phyloP scores from a whole-genome alignment of 257 asterid species.

The Ilex aquifolium region DNA sequence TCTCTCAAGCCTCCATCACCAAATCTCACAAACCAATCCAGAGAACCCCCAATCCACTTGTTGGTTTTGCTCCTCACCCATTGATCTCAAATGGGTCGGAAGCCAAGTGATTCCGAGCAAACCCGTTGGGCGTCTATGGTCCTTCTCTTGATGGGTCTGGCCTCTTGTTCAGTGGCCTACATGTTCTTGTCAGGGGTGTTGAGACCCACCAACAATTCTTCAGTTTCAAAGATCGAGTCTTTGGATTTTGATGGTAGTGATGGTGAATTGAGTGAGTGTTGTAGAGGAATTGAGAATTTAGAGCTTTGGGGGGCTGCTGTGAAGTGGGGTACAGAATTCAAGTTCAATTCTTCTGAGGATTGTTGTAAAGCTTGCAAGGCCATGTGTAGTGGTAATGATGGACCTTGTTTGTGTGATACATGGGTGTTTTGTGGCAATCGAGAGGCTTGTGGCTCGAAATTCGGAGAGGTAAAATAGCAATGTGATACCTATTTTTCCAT shows the following conservation, averaged over 20 bases:
- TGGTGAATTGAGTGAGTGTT: conserved; percentile 39
- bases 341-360: conserved; percentile 60
- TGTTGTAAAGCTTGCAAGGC: conserved; percentile 76
- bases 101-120: conserved; percentile 57
- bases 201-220: conserved; percentile 20
- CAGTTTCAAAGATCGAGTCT: conserved; percentile 18
- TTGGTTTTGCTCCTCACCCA: conserved; percentile 26
- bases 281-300: conserved; percentile 62
- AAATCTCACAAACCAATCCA: conserved; percentile 10
- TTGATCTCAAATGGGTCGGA: conserved; percentile 64
- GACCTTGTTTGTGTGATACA: conserved; percentile 89
- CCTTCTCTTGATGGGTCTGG: conserved; percentile 65
- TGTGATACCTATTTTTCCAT: neutral
- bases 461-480: conserved; percentile 66
- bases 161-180: conserved; percentile 57
- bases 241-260: conserved; percentile 12
- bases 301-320: conserved; percentile 97
- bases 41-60: conserved; percentile 11
- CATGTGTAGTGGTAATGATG: conserved; percentile 74
- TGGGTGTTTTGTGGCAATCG: conserved; percentile 92
- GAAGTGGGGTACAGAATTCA: conserved; percentile 91
- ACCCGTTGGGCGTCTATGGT: conserved; percentile 48
- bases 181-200: conserved; percentile 56
- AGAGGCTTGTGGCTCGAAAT: conserved; percentile 66
- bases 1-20: conserved; percentile 12